Evolutionary conservation across 2,329 filamentous ascomycete genomes (phyloP), one percentile per base, ranked within the genome.

Genomic region (Pseudopyrenochaeta lycopersici): DNA sequence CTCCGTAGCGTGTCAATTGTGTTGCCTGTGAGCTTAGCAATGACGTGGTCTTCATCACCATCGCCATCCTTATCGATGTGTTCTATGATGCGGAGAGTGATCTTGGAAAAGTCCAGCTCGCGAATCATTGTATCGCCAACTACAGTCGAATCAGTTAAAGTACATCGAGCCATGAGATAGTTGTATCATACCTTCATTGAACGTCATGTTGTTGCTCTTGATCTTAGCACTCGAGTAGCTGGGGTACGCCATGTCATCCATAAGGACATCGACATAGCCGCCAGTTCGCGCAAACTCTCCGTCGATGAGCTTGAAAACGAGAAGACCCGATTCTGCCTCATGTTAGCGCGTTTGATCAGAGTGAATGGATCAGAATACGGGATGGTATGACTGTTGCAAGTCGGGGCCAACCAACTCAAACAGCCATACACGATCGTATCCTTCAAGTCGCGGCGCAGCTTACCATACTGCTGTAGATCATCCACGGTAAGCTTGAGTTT

Each of bases 241-340:
- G 0, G 95, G 90, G 79, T 95, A 98, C 29, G 91, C 86, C 85
- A 95, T 92, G 73, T 99, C 95, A 74, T 99, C 95, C 74, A 98
- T 95, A 59, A 94, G 81, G 7, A 99, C 86, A 74, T 99, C 92
- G 18, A 99, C 81, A 57, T 91, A 89, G 27, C 87, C 89, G 62
- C 93, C 85, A 46, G 82, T 85, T 60, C 90, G 87, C 0, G 91
- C 85, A 71, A 99, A 84, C 49, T 97, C 90, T 20, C 89, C 92
- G 57, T 98, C 93, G 72, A 97, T 86, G 52, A 99, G 85, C 72
- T 93, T 94, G 84, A 99, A 98, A 49, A 99, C 90, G 59, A 99
- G 83, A 51, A 99, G 84, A 60, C 95, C 95, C 51, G 91, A 95
- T 79, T 98, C 92, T 88, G 59, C 2, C 38, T 43, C 18, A 33